Evolutionary conservation across 1,284 basidiomycete species (phyloP), one percentile per base, ranked within the genome.

Genomic region (Ceratobasidium sp.): DNA sequence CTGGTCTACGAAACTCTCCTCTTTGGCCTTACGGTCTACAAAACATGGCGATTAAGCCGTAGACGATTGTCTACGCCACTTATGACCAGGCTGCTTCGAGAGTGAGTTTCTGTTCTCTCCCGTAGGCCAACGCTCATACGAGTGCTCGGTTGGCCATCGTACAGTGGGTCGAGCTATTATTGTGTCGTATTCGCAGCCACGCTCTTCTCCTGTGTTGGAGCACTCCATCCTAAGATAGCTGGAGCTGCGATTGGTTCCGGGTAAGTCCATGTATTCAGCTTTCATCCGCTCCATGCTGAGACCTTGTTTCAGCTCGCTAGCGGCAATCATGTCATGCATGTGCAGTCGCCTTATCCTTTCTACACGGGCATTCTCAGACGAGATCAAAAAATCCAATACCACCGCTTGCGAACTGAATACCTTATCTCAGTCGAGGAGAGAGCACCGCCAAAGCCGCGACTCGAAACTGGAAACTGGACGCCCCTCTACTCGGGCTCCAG

Each of bases 321-420:
- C 25, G 3, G 56, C 42, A 32, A 47, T 60, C 38, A 60, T 60
- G 56, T 45, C 40, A 8, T 60, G 35, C 32, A 60, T 60, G 56
- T 60, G 56, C 27, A 60, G 56, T 25, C 40, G 56, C 17, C 42
- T 60, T 31, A 60, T 60, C 34, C 42, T 60, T 29, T 60, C 56
- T 7, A 60, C 56, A n/a, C 56, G 56, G 3, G 17, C 56, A 1
- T 60, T 60, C 29, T 29, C 20, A n/a, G 25, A 47, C 29, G 42
- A 47, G 15, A 40, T 29, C 10, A 32, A 52, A 4, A 47, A 40
- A 17, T 15, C 47, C 34, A 45, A 49, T 45, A 13, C 25, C 25
- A 2, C 15, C 32, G 15, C 42, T 2, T 38, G 35, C 27, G 57
- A 45, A 38, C 15, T 69, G 35, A 20, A 42, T n/a, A 27, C 56